Evolutionary conservation across 768 basidiomycete genomes (phyloP).

Genomic region (Jaapia argillacea): DNA sequence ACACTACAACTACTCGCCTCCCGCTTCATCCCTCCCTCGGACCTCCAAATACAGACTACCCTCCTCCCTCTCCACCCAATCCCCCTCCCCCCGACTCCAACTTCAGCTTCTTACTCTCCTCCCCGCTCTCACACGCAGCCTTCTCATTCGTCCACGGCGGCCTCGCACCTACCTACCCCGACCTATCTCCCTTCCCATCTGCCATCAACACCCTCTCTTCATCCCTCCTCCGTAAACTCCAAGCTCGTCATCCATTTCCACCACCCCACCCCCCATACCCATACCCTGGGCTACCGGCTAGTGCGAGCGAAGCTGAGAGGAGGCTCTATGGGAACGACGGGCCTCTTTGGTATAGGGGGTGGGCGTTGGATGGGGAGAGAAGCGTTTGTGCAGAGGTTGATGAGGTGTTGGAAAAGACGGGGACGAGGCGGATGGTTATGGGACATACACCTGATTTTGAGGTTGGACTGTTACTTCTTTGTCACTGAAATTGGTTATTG

Average conservation of each 20-base stretch:
- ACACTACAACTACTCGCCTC: constrained; percentile 71
- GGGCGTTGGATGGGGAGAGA: constrained; percentile 69
- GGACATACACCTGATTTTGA: constrained; percentile 92
- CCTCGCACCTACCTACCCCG: constrained; percentile 63
- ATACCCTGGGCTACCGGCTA: constrained; percentile 62
- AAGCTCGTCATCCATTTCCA: constrained; percentile 52
- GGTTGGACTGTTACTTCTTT: constrained; percentile 23
- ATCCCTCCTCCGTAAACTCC: constrained; percentile 62
- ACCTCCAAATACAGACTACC: constrained; percentile 46
- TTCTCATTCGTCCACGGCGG: constrained; percentile 94
- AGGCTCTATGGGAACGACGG: constrained; percentile 70
- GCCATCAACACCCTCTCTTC: constrained; percentile 69
- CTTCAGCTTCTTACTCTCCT: constrained; percentile 23
- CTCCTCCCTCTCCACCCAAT: constrained; percentile 35
- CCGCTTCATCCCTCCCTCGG: constrained; percentile 69
- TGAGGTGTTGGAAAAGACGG: constrained; percentile 58
- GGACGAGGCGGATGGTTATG: constrained; percentile 87
- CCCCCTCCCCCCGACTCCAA: too few relatives aligned
- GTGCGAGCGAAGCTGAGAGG: constrained; percentile 54
- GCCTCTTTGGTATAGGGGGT: constrained; percentile 92
- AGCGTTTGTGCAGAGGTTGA: constrained; percentile 65
- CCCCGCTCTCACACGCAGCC: constrained; percentile 65
- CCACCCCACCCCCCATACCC: constrained; percentile 73
- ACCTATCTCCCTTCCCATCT: constrained; percentile 75
- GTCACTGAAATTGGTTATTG: neutral